Evolutionary conservation across 768 basidiomycete genomes (phyloP).

Genomic region (Rhodosporidiobolus odoratus): DNA sequence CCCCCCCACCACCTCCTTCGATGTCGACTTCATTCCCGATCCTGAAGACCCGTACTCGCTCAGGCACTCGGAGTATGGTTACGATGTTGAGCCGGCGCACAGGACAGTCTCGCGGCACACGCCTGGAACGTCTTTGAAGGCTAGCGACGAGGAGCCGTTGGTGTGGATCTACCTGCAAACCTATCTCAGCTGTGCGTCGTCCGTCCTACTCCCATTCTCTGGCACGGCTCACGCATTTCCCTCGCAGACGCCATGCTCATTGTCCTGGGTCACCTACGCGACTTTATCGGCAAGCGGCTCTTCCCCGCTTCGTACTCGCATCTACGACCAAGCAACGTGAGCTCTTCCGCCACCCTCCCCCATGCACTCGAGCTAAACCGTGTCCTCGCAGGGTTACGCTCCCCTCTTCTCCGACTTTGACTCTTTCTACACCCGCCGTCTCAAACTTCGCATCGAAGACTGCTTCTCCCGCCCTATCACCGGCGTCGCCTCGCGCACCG

Average conservation of each 20-base stretch:
- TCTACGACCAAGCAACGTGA: slow-evolving; percentile 73
- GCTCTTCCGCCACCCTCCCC: slow-evolving; percentile 43
- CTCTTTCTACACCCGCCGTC: slow-evolving; percentile 95
- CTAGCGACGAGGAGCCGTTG: slow-evolving; percentile 71
- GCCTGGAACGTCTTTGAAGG: slow-evolving; percentile 44
- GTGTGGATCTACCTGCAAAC: slow-evolving; percentile 88
- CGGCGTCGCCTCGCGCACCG: slow-evolving; percentile 90
- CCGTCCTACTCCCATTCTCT: neutral
- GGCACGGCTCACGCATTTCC: neutral
- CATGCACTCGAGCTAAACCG: neutral
- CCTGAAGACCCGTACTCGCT: slow-evolving; percentile 31
- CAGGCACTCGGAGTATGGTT: slow-evolving; percentile 36
- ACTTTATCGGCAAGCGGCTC: slow-evolving; percentile 87
- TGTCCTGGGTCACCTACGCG: slow-evolving; percentile 81
- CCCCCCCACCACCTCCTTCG: slow-evolving; percentile 32
- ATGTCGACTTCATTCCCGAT: slow-evolving; percentile 28
- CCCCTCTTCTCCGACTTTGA: slow-evolving; percentile 97
- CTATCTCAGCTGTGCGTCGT: slow-evolving; percentile 57
- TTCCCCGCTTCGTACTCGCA: slow-evolving; percentile 65
- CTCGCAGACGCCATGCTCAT: slow-evolving; percentile 86
- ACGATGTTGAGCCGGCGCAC: slow-evolving; percentile 36
- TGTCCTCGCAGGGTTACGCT: slow-evolving; percentile 70
- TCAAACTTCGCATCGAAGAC: slow-evolving; percentile 90
- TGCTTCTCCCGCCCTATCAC: slow-evolving; percentile 90
- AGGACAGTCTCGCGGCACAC: slow-evolving; percentile 43